Evolutionary conservation across 352 stramenopile species (phyloP).

Genomic region (Halophytophthora batemanensis): DNA sequence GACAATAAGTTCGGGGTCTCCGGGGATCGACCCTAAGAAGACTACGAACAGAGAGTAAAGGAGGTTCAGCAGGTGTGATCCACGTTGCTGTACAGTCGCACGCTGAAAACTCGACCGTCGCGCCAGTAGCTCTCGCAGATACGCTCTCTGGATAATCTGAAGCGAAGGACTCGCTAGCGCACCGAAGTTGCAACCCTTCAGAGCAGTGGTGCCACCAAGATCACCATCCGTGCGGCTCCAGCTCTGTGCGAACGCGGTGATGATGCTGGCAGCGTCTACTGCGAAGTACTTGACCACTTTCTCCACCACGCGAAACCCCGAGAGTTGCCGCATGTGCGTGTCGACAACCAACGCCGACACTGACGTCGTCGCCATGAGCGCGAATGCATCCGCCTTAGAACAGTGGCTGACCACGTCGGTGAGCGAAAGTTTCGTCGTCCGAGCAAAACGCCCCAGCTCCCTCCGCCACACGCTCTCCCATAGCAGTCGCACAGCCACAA

Average conservation of each 20-base stretch:
- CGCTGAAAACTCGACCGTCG: neutral
- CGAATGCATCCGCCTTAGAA: conserved; percentile 31
- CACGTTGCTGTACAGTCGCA: neutral
- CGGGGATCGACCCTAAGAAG: conserved; percentile 5
- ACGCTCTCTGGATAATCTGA: conserved; percentile 20
- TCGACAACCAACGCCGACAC: neutral
- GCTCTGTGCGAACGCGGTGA: conserved; percentile 18
- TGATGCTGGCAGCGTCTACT: conserved; percentile 8
- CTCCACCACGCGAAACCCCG: conserved; percentile 26
- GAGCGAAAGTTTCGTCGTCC: conserved; percentile 10
- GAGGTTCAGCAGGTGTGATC: conserved; percentile 9
- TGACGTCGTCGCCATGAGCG: conserved; percentile 3
- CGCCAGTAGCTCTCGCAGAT: conserved; percentile 23
- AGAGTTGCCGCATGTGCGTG: conserved; percentile 6
- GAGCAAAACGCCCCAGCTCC: conserved; percentile 15
- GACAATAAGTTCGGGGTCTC: neutral
- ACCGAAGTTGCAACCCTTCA: neutral
- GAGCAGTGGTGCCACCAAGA: neutral
- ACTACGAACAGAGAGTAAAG: conserved; percentile 26
- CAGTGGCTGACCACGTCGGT: conserved; percentile 31
- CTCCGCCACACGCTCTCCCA: conserved; percentile 38
- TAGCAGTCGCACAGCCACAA: conserved; percentile 9
- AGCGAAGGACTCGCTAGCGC: conserved; percentile 3
- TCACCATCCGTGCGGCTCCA: conserved; percentile 6
- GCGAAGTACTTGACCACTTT: conserved; percentile 16